Conservation (phyloP, 2,329 filamentous ascomycete genomes). For the Penicillium crustosum region DNA sequence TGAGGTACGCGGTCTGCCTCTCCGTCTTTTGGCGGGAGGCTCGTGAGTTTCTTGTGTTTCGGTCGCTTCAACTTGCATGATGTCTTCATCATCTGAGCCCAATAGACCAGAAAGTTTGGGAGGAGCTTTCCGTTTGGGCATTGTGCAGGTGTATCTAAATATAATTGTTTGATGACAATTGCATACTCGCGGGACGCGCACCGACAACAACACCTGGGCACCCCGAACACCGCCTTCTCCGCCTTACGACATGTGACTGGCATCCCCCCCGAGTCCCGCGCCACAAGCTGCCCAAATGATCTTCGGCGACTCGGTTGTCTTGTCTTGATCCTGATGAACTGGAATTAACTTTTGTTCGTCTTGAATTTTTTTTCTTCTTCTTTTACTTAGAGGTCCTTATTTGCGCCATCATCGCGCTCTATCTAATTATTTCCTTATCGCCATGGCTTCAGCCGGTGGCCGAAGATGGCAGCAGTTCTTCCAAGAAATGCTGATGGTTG, state of each 20-base stretch:
- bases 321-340: neutral
- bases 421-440: conserved; percentile 14
- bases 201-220: conserved; percentile 17
- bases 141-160: conserved; percentile 14
- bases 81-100: conserved; percentile 49
- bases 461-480: conserved; percentile 49
- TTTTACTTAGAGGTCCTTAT: neutral
- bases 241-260: conserved; percentile 23
- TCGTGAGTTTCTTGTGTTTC: conserved; percentile 32
- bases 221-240: conserved; percentile 15
- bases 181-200: conserved; percentile 8
- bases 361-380: neutral
- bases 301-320: conserved; percentile 5
- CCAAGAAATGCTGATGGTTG: conserved; percentile 49
- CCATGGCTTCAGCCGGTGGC: conserved; percentile 45
- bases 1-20: conserved; percentile 39
- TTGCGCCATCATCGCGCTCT: neutral
- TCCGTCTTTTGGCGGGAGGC: conserved; percentile 38
- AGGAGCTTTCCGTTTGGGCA: conserved; percentile 45
- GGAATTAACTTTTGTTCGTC: neutral
- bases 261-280: conserved; percentile 17
- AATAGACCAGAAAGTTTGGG: conserved; percentile 48
- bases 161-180: neutral
- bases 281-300: conserved; percentile 22
- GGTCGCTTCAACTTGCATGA: conserved; percentile 32